A percentile compares a stretch with the other conserved stretches of the same genome.
Conservation (phyloP, 768 basidiomycete genomes). For the Tylopilus sp. region DNA sequence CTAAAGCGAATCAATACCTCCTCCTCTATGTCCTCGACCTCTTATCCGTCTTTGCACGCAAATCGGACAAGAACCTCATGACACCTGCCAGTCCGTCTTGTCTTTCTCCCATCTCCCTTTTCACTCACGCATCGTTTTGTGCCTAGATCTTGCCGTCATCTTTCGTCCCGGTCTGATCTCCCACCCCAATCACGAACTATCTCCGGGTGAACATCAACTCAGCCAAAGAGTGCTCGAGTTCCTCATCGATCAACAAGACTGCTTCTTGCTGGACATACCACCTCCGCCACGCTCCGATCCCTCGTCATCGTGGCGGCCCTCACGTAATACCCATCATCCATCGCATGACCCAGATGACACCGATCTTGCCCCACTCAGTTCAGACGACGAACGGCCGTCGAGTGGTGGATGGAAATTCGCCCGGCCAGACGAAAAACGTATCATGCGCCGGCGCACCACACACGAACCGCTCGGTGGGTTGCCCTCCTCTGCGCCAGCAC, state of each 20-base stretch:
- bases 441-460: constrained; percentile 57
- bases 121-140: background rate
- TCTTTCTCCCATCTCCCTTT: background rate
- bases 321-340: constrained; percentile 6
- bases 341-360: constrained; percentile 38
- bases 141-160: constrained; percentile 88
- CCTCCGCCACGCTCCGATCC: constrained; percentile 50
- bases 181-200: constrained; percentile 83
- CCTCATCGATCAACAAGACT: constrained; percentile 93
- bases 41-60: constrained; percentile 90
- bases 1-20: constrained; percentile 91
- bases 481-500: constrained; percentile 32
- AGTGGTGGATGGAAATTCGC: constrained; percentile 56
- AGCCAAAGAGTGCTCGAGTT: constrained; percentile 93
- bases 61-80: constrained; percentile 93
- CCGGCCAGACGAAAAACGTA: constrained; percentile 36
- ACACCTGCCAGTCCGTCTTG: constrained; percentile 77
- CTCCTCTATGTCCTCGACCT: constrained; percentile 95
- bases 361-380: constrained; percentile 43
- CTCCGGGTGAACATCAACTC: constrained; percentile 79
- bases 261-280: constrained; percentile 88
- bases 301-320: constrained; percentile 28
- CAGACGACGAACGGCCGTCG: constrained; percentile 46
- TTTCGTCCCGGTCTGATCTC: constrained; percentile 95
- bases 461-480: constrained; percentile 40